phyloP scores from a whole-genome alignment of 352 stramenopile species.

The Pythium myriotylum region DNA sequence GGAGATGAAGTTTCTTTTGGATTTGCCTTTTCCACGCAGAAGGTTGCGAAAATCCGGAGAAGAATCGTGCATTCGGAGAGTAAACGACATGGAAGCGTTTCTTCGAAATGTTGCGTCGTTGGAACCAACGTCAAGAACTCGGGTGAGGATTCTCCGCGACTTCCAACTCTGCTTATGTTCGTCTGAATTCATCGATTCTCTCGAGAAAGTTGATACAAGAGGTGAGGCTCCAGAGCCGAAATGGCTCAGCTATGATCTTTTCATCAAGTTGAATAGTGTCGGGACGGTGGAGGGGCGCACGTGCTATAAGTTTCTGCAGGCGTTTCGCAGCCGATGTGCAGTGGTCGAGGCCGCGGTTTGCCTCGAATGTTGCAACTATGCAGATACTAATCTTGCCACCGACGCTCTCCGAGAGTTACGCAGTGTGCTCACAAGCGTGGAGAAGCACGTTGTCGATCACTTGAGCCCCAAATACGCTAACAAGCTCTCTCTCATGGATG shows the following conservation, averaged over 20 bases:
- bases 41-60: slow-evolving; percentile 51
- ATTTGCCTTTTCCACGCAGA: slow-evolving; percentile 70
- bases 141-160: slow-evolving; percentile 62
- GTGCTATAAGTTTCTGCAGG: slow-evolving; percentile 75
- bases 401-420: slow-evolving; percentile 69
- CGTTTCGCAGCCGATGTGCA: slow-evolving; percentile 70
- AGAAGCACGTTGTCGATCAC: slow-evolving; percentile 75
- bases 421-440: slow-evolving; percentile 69
- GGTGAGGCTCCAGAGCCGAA: slow-evolving; percentile 71
- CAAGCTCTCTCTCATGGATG: slow-evolving; percentile 56
- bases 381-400: slow-evolving; percentile 49
- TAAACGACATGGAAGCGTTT: slow-evolving; percentile 74
- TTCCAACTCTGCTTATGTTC: slow-evolving; percentile 79
- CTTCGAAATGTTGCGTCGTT: slow-evolving; percentile 69
- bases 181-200: slow-evolving; percentile 68
- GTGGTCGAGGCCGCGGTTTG: slow-evolving; percentile 68
- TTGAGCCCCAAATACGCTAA: slow-evolving; percentile 70
- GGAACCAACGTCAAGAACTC: slow-evolving; percentile 57
- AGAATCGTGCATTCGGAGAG: slow-evolving; percentile 49
- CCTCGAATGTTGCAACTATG: slow-evolving; percentile 53
- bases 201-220: slow-evolving; percentile 75
- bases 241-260: slow-evolving; percentile 79
- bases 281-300: slow-evolving; percentile 68
- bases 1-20: slow-evolving; percentile 71
- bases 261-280: slow-evolving; percentile 66